Base-by-base conservation (phyloP, 164 flowering plant species). In the Aristolochia californica region DNA sequence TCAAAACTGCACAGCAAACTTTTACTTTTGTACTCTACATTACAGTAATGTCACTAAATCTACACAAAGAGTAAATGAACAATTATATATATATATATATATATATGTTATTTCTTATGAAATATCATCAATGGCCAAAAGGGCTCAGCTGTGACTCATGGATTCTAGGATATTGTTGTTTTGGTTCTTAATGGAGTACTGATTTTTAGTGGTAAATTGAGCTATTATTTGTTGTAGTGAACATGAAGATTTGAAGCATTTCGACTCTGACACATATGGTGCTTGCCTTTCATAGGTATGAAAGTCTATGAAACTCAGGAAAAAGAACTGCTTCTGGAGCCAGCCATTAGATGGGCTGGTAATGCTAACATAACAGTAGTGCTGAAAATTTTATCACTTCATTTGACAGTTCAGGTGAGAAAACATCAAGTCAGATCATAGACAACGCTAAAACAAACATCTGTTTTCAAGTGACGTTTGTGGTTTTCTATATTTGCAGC, bases 311-410 rank as follows among this genome's bases (percentile, higher is more conserved):
- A 86, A 65, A 83, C 93, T 14, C 80, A 84, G 64, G 96, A 91
- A 73, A 83, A 71, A 49, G 87, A 88, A 55, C 49, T 91, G 65
- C 80, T 83, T 43, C 57, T 84, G 72, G 95, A 91, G 65, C 83
- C 88, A 26, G 81, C 74, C 20, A 57, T 91, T 20, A 83, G 72
- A 68, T 91, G 98, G 98, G 96, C 87, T 59, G 96, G 96, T 22
- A 83, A 84, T 70, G 85, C 95, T 27, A 81, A 86, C 64, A 78
- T 88, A 60, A 58, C 68, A 53, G 62, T 91, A 67, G 78, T 64
- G 63, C 15, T 82, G 62, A 82, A 80, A 59, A 16, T 83, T 45
- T 59, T 75, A 58, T 79, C 78, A 25, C 25, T 83, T 13, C 68
- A 12, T 62, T 64, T 91, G 34, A 78, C 70, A 17, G 26, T 86